phyloP scores from a whole-genome alignment of 2,329 filamentous ascomycete genomes.

The Penicillium sp. region DNA sequence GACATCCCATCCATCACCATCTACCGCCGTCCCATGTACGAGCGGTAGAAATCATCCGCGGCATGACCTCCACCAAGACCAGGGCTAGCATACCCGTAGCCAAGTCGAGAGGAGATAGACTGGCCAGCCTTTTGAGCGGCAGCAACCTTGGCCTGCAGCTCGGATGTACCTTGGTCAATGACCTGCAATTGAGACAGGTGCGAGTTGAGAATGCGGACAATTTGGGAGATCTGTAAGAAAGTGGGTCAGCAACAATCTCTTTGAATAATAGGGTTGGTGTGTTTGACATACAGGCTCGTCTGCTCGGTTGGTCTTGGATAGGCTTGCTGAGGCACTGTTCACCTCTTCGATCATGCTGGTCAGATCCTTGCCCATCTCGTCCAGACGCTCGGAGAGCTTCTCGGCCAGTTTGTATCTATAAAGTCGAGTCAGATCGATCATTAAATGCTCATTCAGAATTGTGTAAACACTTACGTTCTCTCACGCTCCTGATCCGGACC shows the following conservation, averaged over 20 bases:
- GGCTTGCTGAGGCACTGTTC: constrained; percentile 83
- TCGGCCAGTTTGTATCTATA: constrained; percentile 82
- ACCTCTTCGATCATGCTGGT: constrained; percentile 98
- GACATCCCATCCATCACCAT: constrained; percentile 3
- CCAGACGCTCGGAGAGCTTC: constrained; percentile 84
- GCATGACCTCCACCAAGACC: constrained; percentile 57
- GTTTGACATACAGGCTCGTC: constrained; percentile 74
- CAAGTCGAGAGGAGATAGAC: constrained; percentile 46
- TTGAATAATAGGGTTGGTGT: background rate
- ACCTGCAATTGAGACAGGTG: constrained; percentile 90
- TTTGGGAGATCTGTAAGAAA: constrained; percentile 74
- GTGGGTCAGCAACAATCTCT: constrained; percentile 10
- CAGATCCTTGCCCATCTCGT: constrained; percentile 90
- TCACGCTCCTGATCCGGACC: constrained; percentile 96
- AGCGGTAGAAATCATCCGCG: constrained; percentile 87
- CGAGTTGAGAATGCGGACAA: constrained; percentile 90
- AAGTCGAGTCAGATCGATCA: constrained; percentile 19
- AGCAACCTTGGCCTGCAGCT: constrained; percentile 78
- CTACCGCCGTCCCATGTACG: constrained; percentile 74
- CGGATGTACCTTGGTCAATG: constrained; percentile 83
- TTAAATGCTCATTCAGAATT: background rate
- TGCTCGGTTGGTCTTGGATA: constrained; percentile 86
- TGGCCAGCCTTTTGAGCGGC: constrained; percentile 79
- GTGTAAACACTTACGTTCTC: constrained; percentile 66
- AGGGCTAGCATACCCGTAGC: constrained; percentile 38